A percentile compares a stretch with the other conserved stretches of the same genome.
Evolutionary conservation across 208 protist genomes (phyloP).

Genomic region (Leishmania aethiopica): DNA sequence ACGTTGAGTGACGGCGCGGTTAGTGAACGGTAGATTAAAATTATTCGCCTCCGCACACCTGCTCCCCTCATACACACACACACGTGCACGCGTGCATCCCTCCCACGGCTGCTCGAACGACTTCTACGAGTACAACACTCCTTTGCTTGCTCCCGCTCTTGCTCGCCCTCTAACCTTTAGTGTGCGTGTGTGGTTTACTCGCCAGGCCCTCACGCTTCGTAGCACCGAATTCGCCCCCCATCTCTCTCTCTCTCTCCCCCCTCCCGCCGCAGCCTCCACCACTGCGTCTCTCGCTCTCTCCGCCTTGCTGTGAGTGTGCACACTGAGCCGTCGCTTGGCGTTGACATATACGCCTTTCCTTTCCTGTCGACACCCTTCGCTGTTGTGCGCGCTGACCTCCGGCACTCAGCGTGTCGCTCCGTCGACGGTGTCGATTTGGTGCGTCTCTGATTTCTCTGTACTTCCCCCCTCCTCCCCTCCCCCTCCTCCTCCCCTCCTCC

Average conservation of each 20-base stretch:
- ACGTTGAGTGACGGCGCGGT: not conserved
- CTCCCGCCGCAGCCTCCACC: too few relatives aligned
- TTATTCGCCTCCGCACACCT: not conserved
- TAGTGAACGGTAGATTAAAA: not conserved
- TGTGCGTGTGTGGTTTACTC: not conserved
- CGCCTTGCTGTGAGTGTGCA: not conserved
- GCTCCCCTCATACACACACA: not conserved
- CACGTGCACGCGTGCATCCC: not conserved
- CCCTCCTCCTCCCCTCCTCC: not conserved
- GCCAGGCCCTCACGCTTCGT: not conserved
- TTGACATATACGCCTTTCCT: not conserved
- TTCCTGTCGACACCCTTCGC: too few relatives aligned
- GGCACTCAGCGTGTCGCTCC: too few relatives aligned
- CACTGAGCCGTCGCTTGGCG: not conserved
- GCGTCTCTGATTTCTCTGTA: not conserved
- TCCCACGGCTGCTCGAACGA: not conserved
- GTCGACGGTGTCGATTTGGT: too few relatives aligned
- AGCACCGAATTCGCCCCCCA: not conserved
- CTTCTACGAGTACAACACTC: not conserved
- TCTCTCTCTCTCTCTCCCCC: too few relatives aligned
- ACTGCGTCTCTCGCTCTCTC: not conserved
- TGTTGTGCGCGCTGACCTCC: too few relatives aligned
- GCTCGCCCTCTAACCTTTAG: not conserved
- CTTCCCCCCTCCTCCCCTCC: not conserved
- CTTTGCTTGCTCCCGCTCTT: slow-evolving; percentile 8